Percentiles rank a stretch among this genome's conserved stretches.
phyloP scores from a whole-genome alignment of 805 yeast species.

The Wickerhamiella hasegawae region DNA sequence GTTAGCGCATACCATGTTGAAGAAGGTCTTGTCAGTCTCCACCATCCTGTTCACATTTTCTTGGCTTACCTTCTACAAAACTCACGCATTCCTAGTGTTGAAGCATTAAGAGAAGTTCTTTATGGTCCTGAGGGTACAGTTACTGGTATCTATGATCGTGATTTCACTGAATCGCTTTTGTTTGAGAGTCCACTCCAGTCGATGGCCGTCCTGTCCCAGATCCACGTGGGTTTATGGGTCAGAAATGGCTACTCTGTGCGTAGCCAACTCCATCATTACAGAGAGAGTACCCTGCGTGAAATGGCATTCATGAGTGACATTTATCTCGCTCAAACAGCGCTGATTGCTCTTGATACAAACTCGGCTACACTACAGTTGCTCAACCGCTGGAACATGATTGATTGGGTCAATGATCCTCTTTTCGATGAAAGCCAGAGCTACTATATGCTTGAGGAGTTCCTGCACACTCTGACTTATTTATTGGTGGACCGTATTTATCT shows the following conservation, averaged over 20 bases:
- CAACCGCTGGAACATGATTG: conserved; percentile 50
- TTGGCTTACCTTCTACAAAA: conserved; percentile 56
- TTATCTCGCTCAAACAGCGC: conserved; percentile 45
- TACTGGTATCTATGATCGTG: conserved; percentile 2
- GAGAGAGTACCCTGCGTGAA: conserved; percentile 65
- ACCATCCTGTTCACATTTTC: conserved; percentile 69
- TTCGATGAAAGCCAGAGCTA: conserved; percentile 28
- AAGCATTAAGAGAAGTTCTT: conserved; percentile 13
- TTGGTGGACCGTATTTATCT: conserved; percentile 53
- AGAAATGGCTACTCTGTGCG: conserved; percentile 76
- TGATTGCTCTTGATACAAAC: conserved; percentile 41
- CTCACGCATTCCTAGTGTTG: conserved; percentile 15
- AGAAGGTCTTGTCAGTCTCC: conserved; percentile 41
- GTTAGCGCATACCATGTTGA: conserved; percentile 30
- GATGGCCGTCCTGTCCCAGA: conserved; percentile 63
- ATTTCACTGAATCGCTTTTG: conserved; percentile 20
- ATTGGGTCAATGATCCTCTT: conserved; percentile 36
- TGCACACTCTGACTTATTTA: conserved; percentile 49
- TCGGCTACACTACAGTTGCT: conserved; percentile 40
- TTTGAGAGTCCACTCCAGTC: conserved; percentile 69
- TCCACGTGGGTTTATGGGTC: conserved; percentile 85
- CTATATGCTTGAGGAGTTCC: conserved; percentile 65
- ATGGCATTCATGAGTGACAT: conserved; percentile 69
- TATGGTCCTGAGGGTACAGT: conserved; percentile 3
- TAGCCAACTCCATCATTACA: conserved; percentile 65